phyloP scores from a whole-genome alignment of 1,284 basidiomycete genomes.

The Termitomyces sp. region DNA sequence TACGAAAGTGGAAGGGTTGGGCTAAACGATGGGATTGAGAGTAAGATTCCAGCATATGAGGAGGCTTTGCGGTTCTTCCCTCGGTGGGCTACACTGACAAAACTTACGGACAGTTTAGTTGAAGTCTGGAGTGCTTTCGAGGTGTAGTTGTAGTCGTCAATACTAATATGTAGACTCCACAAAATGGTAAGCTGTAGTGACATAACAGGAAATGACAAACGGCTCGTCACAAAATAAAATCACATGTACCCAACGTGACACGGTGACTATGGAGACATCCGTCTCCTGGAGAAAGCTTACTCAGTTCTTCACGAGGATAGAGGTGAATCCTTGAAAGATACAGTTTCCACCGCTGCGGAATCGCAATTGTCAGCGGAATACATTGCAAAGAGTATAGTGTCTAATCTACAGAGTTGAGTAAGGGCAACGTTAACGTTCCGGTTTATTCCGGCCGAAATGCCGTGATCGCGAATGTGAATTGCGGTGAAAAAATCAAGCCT shows the following conservation, averaged over 20 bases:
- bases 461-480: not conserved
- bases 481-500: constrained; percentile 1
- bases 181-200: too few species aligned
- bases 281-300: not conserved
- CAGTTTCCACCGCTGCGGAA: not conserved
- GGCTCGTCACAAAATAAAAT: not conserved
- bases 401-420: too few species aligned
- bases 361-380: not conserved
- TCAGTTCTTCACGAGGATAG: not conserved
- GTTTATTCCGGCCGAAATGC: constrained; percentile 18
- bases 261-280: not conserved
- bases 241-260: not conserved
- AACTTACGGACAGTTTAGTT: constrained; percentile 47
- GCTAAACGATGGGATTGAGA: constrained; percentile 19
- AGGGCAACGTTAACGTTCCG: not conserved
- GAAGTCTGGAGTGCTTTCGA: constrained; percentile 46
- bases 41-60: constrained; percentile 57
- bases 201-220: not conserved
- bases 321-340: not conserved
- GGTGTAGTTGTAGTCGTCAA: constrained; percentile 31
- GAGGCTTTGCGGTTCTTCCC: constrained; percentile 57
- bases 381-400: not conserved
- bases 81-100: constrained; percentile 53
- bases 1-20: constrained; percentile 55
- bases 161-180: not conserved